These are phyloP conservation scores for Apodospora peruviana DNA, from an alignment of 495 filamentous ascomycete species.

Conservation along the genomic window DNA sequence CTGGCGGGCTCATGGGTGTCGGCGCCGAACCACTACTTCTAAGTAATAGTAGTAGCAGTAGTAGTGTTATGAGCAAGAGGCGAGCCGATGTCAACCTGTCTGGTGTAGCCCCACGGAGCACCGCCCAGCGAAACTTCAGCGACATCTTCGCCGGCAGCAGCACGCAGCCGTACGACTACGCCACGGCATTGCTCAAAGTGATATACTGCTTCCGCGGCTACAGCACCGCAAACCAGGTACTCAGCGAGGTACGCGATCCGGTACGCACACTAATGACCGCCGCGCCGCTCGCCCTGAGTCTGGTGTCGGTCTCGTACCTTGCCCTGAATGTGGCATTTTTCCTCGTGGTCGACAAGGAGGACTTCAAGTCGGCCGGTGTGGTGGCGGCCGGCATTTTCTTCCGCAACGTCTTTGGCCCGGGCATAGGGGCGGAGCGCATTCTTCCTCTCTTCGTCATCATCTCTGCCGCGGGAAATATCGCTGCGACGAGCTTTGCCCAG, in stretches of 20 bases:
- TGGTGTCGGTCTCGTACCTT: constrained; percentile 56
- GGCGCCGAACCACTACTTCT: constrained; percentile 15
- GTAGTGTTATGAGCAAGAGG: background rate
- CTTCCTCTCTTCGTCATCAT: constrained; percentile 57
- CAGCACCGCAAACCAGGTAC: constrained; percentile 44
- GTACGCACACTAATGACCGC: constrained; percentile 56
- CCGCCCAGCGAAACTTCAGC: constrained; percentile 28
- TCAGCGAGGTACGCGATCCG: constrained; percentile 56
- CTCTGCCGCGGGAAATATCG: constrained; percentile 56
- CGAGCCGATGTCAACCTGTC: constrained; percentile 7
- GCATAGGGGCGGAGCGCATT: constrained; percentile 25
- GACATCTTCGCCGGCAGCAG: constrained; percentile 22
- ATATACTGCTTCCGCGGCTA: constrained; percentile 46
- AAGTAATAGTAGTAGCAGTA: background rate
- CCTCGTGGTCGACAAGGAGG: constrained; percentile 33
- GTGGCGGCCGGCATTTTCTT: constrained; percentile 45
- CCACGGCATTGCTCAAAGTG: constrained; percentile 44
- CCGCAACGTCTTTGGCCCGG: constrained; percentile 36
- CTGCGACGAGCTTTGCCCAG: constrained; percentile 42
- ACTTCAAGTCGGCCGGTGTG: constrained; percentile 46
- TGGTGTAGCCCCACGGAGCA: constrained; percentile 15
- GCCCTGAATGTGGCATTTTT: constrained; percentile 62
- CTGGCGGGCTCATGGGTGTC: constrained; percentile 20
- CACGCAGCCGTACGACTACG: constrained; percentile 37
- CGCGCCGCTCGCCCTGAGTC: constrained; percentile 52